A percentile compares a stretch with the other conserved stretches of the same genome.
phyloP scores from a whole-genome alignment of 2,329 filamentous ascomycete genomes.

The Beauveria pseudobassiana region DNA sequence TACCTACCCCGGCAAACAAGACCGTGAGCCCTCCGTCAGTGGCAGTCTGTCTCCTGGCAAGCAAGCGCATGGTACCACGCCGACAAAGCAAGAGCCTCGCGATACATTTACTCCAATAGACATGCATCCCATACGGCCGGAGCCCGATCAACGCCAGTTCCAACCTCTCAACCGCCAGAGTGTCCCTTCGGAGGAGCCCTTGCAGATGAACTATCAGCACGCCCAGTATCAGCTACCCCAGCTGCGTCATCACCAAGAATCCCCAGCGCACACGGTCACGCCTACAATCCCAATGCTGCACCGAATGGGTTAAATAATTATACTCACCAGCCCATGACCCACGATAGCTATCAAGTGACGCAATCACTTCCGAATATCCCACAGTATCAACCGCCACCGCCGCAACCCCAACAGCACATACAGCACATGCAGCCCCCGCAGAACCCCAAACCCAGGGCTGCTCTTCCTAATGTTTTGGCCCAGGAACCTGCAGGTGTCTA shows the following conservation, averaged over 20 bases:
- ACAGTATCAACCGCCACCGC: conserved; percentile 4
- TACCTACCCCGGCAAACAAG: conserved; percentile 14
- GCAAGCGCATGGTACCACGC: neutral
- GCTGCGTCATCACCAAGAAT: conserved; percentile 3
- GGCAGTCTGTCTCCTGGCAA: conserved; percentile 5
- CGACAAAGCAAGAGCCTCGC: conserved; percentile 6
- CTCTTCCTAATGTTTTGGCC: neutral
- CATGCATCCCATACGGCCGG: conserved; percentile 2
- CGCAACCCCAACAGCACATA: neutral
- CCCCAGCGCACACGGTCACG: neutral
- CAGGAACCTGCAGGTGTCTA: conserved; percentile 9
- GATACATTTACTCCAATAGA: conserved; percentile 1
- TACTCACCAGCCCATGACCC: neutral
- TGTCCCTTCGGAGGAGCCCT: neutral
- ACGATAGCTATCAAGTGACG: neutral
- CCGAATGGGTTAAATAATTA: neutral
- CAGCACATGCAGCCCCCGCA: neutral
- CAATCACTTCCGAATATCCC: neutral
- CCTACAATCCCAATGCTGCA: neutral
- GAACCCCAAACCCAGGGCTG: neutral
- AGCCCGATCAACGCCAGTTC: conserved; percentile 7
- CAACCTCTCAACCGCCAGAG: conserved; percentile 9
- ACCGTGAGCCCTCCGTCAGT: conserved; percentile 9
- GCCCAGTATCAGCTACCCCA: conserved; percentile 1
- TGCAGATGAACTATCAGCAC: neutral